phyloP scores from a whole-genome alignment of 768 basidiomycete genomes.

The Baorangia bicolor region DNA sequence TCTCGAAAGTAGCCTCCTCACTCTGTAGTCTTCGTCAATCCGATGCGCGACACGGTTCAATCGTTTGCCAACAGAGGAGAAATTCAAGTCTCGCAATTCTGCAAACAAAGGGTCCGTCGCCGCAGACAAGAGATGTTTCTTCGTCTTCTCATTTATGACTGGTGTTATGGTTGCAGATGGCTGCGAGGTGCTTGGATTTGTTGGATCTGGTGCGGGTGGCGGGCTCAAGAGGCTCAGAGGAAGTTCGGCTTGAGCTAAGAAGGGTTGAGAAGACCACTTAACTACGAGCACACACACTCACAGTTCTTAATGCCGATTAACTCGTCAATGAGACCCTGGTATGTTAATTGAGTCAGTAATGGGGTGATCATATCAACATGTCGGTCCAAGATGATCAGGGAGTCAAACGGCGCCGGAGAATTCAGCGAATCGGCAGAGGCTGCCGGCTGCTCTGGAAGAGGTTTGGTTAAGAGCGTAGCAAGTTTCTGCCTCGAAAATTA shows the following conservation, averaged over 20 bases:
- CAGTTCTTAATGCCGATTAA: constrained; percentile 87
- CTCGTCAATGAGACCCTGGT: constrained; percentile 95
- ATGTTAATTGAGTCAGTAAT: constrained; percentile 91
- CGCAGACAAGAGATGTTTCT: constrained; percentile 84
- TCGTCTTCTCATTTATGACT: constrained; percentile 76
- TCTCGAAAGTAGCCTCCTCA: constrained; percentile 24
- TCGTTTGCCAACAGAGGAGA: constrained; percentile 81
- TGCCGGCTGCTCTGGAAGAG: constrained; percentile 44
- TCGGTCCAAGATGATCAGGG: constrained; percentile 85
- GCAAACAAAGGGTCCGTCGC: constrained; percentile 75
- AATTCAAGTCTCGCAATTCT: constrained; percentile 89
- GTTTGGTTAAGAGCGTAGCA: constrained; percentile 65
- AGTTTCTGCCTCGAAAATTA: constrained; percentile 56
- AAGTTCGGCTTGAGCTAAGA: constrained; percentile 74
- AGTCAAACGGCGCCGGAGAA: constrained; percentile 69
- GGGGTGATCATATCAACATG: constrained; percentile 95
- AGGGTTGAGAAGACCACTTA: neutral
- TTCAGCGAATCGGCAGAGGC: constrained; percentile 42
- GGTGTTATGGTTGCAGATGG: constrained; percentile 45
- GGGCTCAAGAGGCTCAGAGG: constrained; percentile 67
- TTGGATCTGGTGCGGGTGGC: constrained; percentile 44
- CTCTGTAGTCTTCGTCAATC: constrained; percentile 92
- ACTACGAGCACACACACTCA: constrained; percentile 35
- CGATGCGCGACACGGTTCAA: constrained; percentile 80
- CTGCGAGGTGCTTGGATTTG: constrained; percentile 42